Conservation (phyloP, 2,329 filamentous ascomycete genomes). For the Pseudocercospora vitis region DNA sequence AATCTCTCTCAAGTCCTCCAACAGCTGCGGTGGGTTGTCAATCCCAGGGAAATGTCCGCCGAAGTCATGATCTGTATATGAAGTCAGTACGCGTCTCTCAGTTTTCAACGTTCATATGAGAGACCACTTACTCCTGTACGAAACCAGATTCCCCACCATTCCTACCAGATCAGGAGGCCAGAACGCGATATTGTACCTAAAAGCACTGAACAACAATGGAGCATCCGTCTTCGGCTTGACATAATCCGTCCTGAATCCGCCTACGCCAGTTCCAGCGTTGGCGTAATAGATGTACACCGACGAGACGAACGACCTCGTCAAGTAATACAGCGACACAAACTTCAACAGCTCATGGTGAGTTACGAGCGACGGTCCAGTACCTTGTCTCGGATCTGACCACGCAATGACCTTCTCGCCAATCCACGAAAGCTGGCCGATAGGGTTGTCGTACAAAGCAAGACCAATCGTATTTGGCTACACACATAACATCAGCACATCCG, state of each 20-base stretch:
- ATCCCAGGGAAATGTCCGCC: conserved; percentile 17
- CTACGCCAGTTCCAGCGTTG: conserved; percentile 38
- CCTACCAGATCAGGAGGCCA: conserved; percentile 36
- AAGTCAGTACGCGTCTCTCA: neutral
- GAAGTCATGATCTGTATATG: conserved; percentile 14
- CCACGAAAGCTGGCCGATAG: conserved; percentile 46
- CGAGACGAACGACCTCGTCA: conserved; percentile 41
- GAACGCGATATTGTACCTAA: conserved; percentile 17
- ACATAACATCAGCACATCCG: neutral
- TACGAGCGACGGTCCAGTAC: conserved; percentile 33
- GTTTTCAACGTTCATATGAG: neutral
- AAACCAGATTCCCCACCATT: conserved; percentile 38
- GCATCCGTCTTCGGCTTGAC: conserved; percentile 28
- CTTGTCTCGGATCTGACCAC: conserved; percentile 26
- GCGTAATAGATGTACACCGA: conserved; percentile 42
- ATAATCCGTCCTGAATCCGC: conserved; percentile 38
- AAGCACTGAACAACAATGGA: conserved; percentile 17
- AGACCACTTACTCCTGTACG: conserved; percentile 31
- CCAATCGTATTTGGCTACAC: conserved; percentile 42
- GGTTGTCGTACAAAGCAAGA: conserved; percentile 44
- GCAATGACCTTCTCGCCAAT: conserved; percentile 43
- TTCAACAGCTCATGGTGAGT: conserved; percentile 29
- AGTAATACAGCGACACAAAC: conserved; percentile 40
- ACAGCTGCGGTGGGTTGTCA: conserved; percentile 11
- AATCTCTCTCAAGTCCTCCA: conserved; percentile 17